phyloP scores from a whole-genome alignment of 1,284 basidiomycete genomes.

The Jaminaea rosea region DNA sequence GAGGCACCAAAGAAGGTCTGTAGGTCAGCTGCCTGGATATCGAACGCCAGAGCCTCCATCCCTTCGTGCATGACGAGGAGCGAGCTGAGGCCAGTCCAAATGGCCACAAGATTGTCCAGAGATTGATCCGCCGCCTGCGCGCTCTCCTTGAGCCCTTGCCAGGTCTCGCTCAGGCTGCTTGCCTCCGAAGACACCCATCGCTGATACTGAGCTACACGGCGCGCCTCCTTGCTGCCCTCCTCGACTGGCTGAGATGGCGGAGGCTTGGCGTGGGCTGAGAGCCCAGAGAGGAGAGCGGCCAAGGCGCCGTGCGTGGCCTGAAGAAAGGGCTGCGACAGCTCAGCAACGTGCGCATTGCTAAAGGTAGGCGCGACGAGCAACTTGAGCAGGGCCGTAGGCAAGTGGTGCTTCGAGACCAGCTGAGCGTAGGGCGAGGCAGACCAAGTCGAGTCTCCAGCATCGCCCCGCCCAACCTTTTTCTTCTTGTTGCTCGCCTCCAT shows the following conservation, averaged over 20 bases:
- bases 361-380: too few species aligned
- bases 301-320: not conserved
- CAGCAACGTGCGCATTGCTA: too few species aligned
- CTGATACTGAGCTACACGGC: not conserved
- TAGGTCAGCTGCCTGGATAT: not conserved
- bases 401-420: too few species aligned
- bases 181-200: not conserved
- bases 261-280: not conserved
- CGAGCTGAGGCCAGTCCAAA: not conserved
- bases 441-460: too few species aligned
- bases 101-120: not conserved
- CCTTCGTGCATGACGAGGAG: not conserved
- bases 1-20: not conserved
- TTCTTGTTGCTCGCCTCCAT: not conserved
- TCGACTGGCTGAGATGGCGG: not conserved
- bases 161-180: not conserved
- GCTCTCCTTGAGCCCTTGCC: not conserved
- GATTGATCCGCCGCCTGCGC: not conserved
- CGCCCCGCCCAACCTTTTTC: too few species aligned
- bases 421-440: too few species aligned
- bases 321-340: too few species aligned
- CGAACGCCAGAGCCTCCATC: not conserved
- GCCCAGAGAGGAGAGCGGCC: not conserved
- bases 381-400: too few species aligned
- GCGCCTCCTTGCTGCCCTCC: not conserved